phyloP scores from a whole-genome alignment of 805 yeast species.

The Zygosaccharomyces rouxii region DNA sequence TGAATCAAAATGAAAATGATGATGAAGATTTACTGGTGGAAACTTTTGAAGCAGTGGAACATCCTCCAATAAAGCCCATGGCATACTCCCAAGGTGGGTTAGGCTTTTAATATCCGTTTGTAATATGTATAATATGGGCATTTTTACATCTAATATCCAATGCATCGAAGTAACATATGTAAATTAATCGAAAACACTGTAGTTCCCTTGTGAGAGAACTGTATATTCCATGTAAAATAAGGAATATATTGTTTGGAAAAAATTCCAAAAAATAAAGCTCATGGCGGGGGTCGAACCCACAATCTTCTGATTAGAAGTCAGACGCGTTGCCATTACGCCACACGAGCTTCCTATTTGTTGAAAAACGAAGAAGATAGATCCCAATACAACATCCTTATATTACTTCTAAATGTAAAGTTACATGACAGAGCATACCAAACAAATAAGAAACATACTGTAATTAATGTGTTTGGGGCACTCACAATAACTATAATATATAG shows the following conservation, averaged over 20 bases:
- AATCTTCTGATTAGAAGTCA: constrained; percentile 53
- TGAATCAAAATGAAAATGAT: constrained; percentile 41
- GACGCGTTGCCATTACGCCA: constrained; percentile 57
- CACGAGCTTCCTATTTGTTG: constrained; percentile 37
- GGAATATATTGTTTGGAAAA: not conserved
- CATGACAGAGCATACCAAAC: too few relatives aligned
- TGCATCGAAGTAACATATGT: not conserved
- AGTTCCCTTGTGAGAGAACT: not conserved
- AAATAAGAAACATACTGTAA: too few relatives aligned
- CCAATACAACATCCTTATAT: not conserved
- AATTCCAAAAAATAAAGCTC: constrained; percentile 38
- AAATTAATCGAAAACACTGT: too few relatives aligned
- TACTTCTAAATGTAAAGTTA: too few relatives aligned
- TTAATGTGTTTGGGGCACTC: too few relatives aligned
- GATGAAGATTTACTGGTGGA: constrained; percentile 48
- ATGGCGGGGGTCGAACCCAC: constrained; percentile 55
- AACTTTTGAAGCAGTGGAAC: constrained; percentile 77
- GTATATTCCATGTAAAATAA: not conserved
- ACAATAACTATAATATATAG: too few relatives aligned
- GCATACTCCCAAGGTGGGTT: constrained; percentile 65
- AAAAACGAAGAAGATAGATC: not conserved
- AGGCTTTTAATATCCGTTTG: constrained; percentile 24
- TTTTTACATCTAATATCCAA: not conserved
- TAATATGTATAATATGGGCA: not conserved
- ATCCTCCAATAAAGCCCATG: constrained; percentile 92